Evolutionary conservation across 73 alveolate genomes (phyloP), one percentile per base, ranked within the genome.

Genomic region (Blepharisma japonicum): DNA sequence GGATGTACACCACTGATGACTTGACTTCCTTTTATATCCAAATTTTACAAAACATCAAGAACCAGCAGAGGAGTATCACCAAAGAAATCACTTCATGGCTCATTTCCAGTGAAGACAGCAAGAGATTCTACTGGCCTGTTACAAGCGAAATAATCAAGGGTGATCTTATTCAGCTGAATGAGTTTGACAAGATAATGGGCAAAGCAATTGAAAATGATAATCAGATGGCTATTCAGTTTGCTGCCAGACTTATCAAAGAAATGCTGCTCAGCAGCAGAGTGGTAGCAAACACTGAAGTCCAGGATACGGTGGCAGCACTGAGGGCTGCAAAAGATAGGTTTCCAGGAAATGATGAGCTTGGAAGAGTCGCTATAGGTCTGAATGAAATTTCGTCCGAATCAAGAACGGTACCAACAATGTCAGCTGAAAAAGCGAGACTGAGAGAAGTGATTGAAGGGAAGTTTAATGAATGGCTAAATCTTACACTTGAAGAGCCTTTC

Each of bases 171-270:
- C 11, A 14, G 68, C 71, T 83, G 48, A 23, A 55, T 66, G 72
- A 61, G 25, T 66, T 87, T 25, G 71, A 80, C 7, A 79, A 56
- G 32, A 48, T 78, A 38, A 68, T 87, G 56, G 80, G 84, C 66
- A 89, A 87, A 71, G 88, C 83, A 67, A 74, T 87, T 70, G 89
- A 84, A 42, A 86, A 77, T 45, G 85, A 68, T 68, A 45, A 56
- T 20, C 74, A 25, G 18, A 8, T 61, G 14, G 80, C 80, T 45
- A 9, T 38, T 39, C 46, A 18, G n/a, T 70, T 70, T 5, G 80
- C 80, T 25, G 20, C 3, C 14, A 9, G 11, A 39, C 77, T 70
- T 7, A 38, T 70, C 14, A 9, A 70, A 45, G 66, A 39, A 70
- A 14, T 70, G 32, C n/a, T 70, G 0, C 9, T 70, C 11, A 70